Conservation (phyloP, 2,329 filamentous ascomycete species). For the Zymoseptoria brevis region DNA sequence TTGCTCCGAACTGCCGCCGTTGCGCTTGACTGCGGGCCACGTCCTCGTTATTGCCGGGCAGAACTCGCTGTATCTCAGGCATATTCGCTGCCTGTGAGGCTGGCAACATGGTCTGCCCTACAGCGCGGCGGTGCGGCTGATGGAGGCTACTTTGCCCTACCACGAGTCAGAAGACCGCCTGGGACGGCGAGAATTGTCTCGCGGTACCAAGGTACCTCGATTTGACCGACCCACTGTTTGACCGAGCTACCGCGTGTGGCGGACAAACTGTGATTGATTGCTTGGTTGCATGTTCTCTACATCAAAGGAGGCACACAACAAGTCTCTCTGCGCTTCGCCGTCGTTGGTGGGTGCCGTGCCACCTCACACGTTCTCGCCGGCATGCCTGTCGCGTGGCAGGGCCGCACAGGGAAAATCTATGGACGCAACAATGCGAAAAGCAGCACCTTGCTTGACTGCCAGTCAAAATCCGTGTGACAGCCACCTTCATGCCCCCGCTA, state of each 20-base stretch:
- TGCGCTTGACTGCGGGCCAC: neutral
- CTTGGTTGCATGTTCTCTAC: conserved; percentile 1
- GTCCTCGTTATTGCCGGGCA: neutral
- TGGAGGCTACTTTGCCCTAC: neutral
- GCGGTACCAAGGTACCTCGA: neutral
- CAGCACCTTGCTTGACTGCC: neutral
- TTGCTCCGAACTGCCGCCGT: neutral
- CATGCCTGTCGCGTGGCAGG: conserved; percentile 9
- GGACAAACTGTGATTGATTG: conserved; percentile 1
- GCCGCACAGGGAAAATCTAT: neutral
- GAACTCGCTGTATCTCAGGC: neutral
- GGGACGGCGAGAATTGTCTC: conserved; percentile 1
- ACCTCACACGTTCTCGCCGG: conserved; percentile 13
- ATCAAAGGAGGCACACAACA: conserved; percentile 8
- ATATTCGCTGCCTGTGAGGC: neutral
- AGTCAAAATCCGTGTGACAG: neutral
- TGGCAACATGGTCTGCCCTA: neutral
- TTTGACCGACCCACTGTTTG: neutral
- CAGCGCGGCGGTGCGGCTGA: neutral
- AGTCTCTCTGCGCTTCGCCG: conserved; percentile 6
- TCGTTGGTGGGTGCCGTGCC: conserved; percentile 5
- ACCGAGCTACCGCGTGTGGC: conserved; percentile 2
- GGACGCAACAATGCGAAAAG: neutral
- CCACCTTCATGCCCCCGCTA: neutral
- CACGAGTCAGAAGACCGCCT: conserved; percentile 1